Evolutionary conservation across 1,284 basidiomycete species (phyloP).

Genomic region (Termitomyces sp.): DNA sequence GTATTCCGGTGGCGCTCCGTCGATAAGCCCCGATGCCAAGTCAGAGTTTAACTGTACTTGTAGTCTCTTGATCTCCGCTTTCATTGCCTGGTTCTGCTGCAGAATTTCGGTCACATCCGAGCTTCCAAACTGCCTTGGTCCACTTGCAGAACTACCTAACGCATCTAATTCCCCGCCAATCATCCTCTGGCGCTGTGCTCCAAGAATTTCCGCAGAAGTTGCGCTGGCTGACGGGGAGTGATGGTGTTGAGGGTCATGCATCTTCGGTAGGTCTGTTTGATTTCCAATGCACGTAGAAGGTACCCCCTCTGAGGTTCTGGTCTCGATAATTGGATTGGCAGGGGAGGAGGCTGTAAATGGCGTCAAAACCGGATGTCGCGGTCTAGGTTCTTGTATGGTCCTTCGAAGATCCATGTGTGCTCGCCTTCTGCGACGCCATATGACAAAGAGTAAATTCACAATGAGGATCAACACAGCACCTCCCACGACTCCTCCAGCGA

Average conservation of each 20-base stretch:
- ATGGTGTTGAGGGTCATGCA: neutral
- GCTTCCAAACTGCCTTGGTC: neutral
- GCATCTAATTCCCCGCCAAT: neutral
- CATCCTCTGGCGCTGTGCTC: neutral
- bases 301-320: neutral
- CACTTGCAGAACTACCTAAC: neutral
- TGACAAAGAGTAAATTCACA: neutral
- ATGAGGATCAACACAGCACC: neutral
- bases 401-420: neutral
- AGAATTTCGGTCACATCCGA: neutral
- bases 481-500: neutral
- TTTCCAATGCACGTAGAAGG: neutral
- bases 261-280: neutral
- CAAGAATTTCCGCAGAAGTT: neutral
- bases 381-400: neutral
- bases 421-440: slow-evolving; percentile 22
- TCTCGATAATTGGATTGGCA: neutral
- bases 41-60: neutral
- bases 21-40: neutral
- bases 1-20: slow-evolving; percentile 1
- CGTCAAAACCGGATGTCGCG: neutral
- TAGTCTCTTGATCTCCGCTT: neutral
- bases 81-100: slow-evolving; percentile 2
- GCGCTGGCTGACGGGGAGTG: neutral
- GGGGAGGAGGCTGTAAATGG: neutral